phyloP scores from a whole-genome alignment of 139 green algal species.

The Chlamydomonas eustigma region DNA sequence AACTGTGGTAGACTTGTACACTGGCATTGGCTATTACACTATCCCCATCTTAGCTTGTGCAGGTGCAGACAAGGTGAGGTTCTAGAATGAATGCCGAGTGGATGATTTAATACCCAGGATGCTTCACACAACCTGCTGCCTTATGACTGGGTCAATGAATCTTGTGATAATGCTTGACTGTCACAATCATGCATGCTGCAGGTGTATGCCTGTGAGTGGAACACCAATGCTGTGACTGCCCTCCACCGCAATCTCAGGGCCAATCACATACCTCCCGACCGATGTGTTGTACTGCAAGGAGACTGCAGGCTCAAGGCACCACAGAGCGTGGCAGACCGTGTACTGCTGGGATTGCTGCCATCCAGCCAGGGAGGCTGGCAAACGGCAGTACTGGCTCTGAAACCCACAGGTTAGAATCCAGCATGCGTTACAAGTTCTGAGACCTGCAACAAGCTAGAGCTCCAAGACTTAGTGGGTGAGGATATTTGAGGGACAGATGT shows the following conservation, averaged over 20 bases:
- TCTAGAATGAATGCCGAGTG: not conserved
- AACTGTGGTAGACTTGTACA: slow-evolving; percentile 70
- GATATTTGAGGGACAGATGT: too few species aligned
- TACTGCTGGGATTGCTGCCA: slow-evolving; percentile 70
- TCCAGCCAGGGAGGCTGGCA: slow-evolving; percentile 54
- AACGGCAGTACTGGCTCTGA: slow-evolving; percentile 51
- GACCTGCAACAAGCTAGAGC: too few species aligned
- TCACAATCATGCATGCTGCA: too few species aligned
- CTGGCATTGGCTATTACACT: slow-evolving; percentile 81
- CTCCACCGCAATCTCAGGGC: slow-evolving; percentile 48
- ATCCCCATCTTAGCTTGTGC: slow-evolving; percentile 55
- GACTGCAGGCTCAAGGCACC: slow-evolving; percentile 56
- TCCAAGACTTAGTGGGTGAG: too few species aligned
- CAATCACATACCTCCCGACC: slow-evolving; percentile 40
- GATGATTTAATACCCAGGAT: not conserved
- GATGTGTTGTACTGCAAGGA: slow-evolving; percentile 56
- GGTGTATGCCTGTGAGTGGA: slow-evolving; percentile 80
- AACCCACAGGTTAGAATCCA: slow-evolving; percentile 25
- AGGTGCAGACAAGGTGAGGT: slow-evolving; percentile 16
- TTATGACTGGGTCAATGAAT: not conserved
- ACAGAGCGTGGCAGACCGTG: slow-evolving; percentile 58
- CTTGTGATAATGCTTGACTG: not conserved
- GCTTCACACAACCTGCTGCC: not conserved
- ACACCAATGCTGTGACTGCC: slow-evolving; percentile 53
- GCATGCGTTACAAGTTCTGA: too few species aligned